Percentiles rank a stretch among this genome's conserved stretches.
These are phyloP conservation scores for Morella rubra DNA, from an alignment of 306 rosid genomes.

Conservation along the genomic window DNA sequence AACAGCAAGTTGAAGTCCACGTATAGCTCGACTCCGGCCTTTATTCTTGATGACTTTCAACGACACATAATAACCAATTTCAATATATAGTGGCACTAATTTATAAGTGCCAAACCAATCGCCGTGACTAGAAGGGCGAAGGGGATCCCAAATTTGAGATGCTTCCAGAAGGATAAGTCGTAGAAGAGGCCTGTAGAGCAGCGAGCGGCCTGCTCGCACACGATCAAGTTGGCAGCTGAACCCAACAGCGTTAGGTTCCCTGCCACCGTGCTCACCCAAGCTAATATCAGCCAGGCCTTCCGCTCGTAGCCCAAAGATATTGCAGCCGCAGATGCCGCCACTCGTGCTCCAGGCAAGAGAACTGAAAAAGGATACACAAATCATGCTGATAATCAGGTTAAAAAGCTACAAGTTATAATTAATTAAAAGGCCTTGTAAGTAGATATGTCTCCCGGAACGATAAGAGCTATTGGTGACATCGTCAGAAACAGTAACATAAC, in stretches of 20 bases:
- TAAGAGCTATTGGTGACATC: no score
- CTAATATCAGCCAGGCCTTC: conserved; percentile 82
- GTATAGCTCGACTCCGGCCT: no score
- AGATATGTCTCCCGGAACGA: no score
- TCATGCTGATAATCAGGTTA: no score
- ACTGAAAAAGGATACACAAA: conserved; percentile 30
- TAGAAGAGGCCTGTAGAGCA: conserved; percentile 59
- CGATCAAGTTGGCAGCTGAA: conserved; percentile 89
- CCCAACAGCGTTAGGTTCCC: conserved; percentile 79
- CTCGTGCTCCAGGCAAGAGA: conserved; percentile 75
- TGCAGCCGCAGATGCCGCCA: conserved; percentile 72
- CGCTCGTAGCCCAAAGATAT: conserved; percentile 56
- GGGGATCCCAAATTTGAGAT: conserved; percentile 83
- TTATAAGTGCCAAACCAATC: conserved; percentile 70
- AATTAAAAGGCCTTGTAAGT: no score
- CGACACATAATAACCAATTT: no score
- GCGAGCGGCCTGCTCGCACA: conserved; percentile 87
- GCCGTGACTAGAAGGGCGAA: conserved; percentile 74
- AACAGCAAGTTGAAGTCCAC: no score
- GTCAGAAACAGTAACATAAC: no score
- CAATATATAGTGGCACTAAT: no score
- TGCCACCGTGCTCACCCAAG: conserved; percentile 87
- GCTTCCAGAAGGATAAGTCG: conserved; percentile 80
- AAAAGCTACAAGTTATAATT: no score
- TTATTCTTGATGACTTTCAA: no score